Conservation (phyloP, 1,284 basidiomycete genomes). For the Athelia sp. region DNA sequence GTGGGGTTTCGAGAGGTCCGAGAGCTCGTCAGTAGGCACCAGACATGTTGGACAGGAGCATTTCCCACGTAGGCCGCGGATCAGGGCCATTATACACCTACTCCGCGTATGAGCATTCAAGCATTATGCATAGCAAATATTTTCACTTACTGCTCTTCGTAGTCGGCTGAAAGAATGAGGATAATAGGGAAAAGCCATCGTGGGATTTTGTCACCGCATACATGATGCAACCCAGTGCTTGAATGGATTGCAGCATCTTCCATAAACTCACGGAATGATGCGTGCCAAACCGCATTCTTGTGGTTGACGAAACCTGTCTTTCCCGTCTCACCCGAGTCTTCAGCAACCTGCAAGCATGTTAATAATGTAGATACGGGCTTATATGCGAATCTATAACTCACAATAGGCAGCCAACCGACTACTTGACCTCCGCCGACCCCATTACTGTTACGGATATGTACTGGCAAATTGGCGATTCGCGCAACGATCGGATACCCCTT, state of each 20-base stretch:
- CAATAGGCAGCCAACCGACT: constrained; percentile 40
- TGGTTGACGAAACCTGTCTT: constrained; percentile 17
- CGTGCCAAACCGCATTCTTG: constrained; percentile 24
- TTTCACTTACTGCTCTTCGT: constrained; percentile 30
- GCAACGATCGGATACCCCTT: constrained; percentile 42
- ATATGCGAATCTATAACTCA: constrained; percentile 14
- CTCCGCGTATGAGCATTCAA: not conserved
- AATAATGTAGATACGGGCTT: not conserved
- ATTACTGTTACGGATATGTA: constrained; percentile 29
- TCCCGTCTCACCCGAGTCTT: constrained; percentile 10
- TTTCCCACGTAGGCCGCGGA: constrained; percentile 20
- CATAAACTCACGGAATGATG: constrained; percentile 18
- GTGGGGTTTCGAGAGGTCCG: constrained; percentile 12
- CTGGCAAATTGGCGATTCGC: constrained; percentile 29
- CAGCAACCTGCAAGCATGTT: constrained; percentile 5
- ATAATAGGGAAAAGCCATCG: constrained; percentile 20
- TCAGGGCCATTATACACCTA: constrained; percentile 26
- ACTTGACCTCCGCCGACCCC: constrained; percentile 31
- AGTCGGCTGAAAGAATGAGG: constrained; percentile 25
- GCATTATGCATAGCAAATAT: not conserved
- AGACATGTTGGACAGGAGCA: constrained; percentile 31
- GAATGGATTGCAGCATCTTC: constrained; percentile 11
- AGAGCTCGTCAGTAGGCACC: constrained; percentile 19
- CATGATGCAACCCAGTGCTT: constrained; percentile 11
- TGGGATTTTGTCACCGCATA: constrained; percentile 14